phyloP scores from a whole-genome alignment of 345 rosid species.

The Zanthoxylum bungeanum region DNA sequence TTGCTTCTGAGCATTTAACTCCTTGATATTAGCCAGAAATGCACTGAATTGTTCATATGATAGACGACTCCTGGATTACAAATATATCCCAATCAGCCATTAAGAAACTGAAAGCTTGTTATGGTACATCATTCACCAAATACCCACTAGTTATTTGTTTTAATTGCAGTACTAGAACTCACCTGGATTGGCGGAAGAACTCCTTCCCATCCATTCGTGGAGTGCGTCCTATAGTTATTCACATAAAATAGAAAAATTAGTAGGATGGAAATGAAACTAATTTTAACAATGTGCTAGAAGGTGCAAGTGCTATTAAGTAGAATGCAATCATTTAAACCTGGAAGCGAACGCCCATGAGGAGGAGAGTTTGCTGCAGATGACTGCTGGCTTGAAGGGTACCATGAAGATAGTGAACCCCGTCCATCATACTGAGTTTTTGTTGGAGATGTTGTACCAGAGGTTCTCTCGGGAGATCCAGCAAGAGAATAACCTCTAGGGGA shows the following conservation, averaged over 20 bases:
- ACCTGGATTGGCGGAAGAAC: conserved; percentile 97
- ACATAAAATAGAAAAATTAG: background rate
- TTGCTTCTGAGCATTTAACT: conserved; percentile 86
- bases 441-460: conserved; percentile 71
- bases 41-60: conserved; percentile 95
- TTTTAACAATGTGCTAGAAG: background rate
- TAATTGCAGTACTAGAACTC: conserved; percentile 10
- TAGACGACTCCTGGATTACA: conserved; percentile 67
- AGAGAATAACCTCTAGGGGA: conserved; percentile 75
- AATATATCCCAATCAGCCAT: conserved; percentile 6
- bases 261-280: conserved; percentile 6
- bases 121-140: background rate
- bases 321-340: conserved; percentile 45
- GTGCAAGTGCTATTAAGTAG: background rate
- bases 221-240: conserved; percentile 39
- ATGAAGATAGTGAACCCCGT: conserved; percentile 45
- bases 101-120: background rate
- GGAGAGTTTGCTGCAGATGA: conserved; percentile 92
- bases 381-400: conserved; percentile 93
- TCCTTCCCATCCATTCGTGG: conserved; percentile 93
- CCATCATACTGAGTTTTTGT: conserved; percentile 54
- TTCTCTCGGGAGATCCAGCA: conserved; percentile 61
- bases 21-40: conserved; percentile 87
- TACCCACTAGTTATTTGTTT: background rate
- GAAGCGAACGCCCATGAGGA: conserved; percentile 66